Base-by-base conservation (phyloP, 78 protist genomes). In the Planoprotostelium fungivorum region DNA sequence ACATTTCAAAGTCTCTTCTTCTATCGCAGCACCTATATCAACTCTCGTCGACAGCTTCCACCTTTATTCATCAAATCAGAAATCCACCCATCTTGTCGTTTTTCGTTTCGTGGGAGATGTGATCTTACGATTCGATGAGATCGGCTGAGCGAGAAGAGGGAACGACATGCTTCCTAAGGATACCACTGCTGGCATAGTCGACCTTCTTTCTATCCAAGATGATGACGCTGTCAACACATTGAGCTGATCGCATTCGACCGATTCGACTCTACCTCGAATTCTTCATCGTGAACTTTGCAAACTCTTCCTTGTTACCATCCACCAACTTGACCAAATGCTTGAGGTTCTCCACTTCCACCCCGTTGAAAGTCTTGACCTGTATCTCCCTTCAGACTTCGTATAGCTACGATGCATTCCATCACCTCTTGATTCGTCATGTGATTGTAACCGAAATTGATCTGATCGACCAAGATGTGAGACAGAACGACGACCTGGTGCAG, bases 401-500 rank as follows among this genome's bases (percentile, higher is more conserved):
- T n/a, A 31, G 91, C n/a, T 51, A 16, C 5, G 73, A 51, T 51
- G 73, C 5, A 51, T 16, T 25, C 16, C 16, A n/a, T 16, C 16
- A 51, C 73, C 73, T 51, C 73, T 16, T 25, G 5, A 16, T 51
- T 51, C 73, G 73, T 51, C 31, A 51, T 5, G 73, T 16, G 31
- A 16, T 51, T 51, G 89, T 93, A 93, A 29, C 97, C 96, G 34
- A 86, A 73, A 35, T 94, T 96, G 37, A 87, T 84, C 34, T 36
- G 38, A 34, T 94, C 91, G 34, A 89, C 84, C n/a, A 94, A 89
- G 25, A 89, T 88, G 35, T 91, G 93, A 31, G 93, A 84, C 23
- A 96, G 39, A 34, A 96, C 87, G 29, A 96, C 97, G 1, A 91
- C 84, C 84, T 94, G 94, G 35, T 37, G 5, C 73, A 16, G 16